Percentiles rank a stretch among this genome's conserved stretches.
These are phyloP conservation scores for Gentiana dahurica DNA, from an alignment of 257 asterid genomes.

Conservation along the genomic window DNA sequence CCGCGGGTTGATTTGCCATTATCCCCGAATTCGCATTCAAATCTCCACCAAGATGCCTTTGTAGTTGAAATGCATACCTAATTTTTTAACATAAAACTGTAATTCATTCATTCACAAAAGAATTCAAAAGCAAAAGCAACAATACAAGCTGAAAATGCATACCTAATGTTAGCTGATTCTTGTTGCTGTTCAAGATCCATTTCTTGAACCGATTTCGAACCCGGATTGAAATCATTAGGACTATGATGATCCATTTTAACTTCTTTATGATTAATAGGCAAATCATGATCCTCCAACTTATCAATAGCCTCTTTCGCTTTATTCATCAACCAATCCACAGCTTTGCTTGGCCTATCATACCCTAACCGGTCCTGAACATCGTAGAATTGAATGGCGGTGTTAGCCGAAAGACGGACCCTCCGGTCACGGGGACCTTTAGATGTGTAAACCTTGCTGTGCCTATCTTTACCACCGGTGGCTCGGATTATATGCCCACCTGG, in stretches of 20 bases:
- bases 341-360: slow-evolving; percentile 57
- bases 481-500: slow-evolving; percentile 41
- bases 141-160: too few species aligned
- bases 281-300: slow-evolving; percentile 11
- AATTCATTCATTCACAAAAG: too few species aligned
- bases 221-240: slow-evolving; percentile 14
- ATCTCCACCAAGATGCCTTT: slow-evolving; percentile 4
- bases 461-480: slow-evolving; percentile 33
- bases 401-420: slow-evolving; percentile 49
- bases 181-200: neutral
- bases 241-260: neutral
- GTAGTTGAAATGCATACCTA: slow-evolving; percentile 14
- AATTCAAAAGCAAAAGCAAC: too few species aligned
- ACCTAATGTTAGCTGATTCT: slow-evolving; percentile 7
- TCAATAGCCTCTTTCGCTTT: slow-evolving; percentile 48
- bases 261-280: slow-evolving; percentile 1
- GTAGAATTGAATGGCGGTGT: slow-evolving; percentile 57
- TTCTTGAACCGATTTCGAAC: slow-evolving; percentile 7
- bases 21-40: slow-evolving; percentile 8
- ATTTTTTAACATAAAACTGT: too few species aligned
- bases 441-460: slow-evolving; percentile 55
- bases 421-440: slow-evolving; percentile 57
- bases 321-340: slow-evolving; percentile 52
- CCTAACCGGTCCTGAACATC: slow-evolving; percentile 62
- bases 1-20: neutral